phyloP scores from a whole-genome alignment of 345 rosid species.

The Citrus unshiu region DNA sequence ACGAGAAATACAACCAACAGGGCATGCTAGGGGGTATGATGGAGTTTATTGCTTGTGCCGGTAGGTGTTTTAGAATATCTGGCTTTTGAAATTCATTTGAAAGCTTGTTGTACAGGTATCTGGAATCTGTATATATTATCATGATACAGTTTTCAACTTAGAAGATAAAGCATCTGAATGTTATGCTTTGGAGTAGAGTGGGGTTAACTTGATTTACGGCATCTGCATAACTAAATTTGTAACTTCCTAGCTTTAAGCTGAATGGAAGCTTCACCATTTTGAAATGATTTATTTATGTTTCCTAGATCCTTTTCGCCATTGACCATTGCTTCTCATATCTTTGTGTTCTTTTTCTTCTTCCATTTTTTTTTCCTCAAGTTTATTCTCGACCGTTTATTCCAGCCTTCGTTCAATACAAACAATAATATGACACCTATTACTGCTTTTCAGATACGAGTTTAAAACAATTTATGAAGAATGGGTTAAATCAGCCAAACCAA shows the following conservation, averaged over 20 bases:
- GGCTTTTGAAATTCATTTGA: not conserved
- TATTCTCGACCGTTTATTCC: not conserved
- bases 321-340: not conserved
- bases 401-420: slow-evolving; percentile 3
- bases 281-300: not conserved
- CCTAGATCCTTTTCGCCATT: not conserved
- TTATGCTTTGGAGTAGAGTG: not conserved
- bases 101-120: not conserved
- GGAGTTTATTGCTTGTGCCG: not conserved
- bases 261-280: not conserved
- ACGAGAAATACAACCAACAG: not conserved
- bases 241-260: not conserved
- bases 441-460: slow-evolving; percentile 69
- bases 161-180: not conserved
- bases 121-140: not conserved
- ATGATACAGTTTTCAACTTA: not conserved
- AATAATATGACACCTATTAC: slow-evolving; percentile 8
- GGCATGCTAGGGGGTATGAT: not conserved
- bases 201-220: not conserved
- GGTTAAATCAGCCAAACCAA: slow-evolving; percentile 72
- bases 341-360: not conserved
- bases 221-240: not conserved
- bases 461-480: slow-evolving; percentile 87
- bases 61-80: not conserved
- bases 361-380: not conserved